A percentile compares a stretch with the other conserved stretches of the same genome.
Conservation (phyloP, 257 asterid genomes). For the Ballota nigra region DNA sequence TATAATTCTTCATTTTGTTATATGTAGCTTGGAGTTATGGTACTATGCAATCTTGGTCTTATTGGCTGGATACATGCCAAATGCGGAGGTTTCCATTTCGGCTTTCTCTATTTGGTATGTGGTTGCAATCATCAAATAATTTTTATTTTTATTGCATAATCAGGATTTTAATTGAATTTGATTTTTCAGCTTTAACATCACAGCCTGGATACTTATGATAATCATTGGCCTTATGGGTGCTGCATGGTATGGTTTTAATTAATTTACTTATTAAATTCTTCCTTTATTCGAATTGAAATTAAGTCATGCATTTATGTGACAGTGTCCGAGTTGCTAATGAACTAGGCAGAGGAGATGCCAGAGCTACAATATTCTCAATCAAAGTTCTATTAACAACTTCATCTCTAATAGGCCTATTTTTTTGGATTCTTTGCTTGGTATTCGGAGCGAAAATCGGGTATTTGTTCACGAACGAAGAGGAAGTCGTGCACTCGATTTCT, state of each 20-base stretch:
- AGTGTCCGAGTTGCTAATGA: constrained; percentile 65
- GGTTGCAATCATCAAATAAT: neutral
- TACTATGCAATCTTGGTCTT: constrained; percentile 43
- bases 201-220: constrained; percentile 53
- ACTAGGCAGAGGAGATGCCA: constrained; percentile 61
- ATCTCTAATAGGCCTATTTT: constrained; percentile 34
- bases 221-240: constrained; percentile 63
- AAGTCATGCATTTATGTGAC: too few relatives aligned
- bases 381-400: constrained; percentile 51
- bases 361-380: constrained; percentile 51
- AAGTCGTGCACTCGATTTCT: constrained; percentile 37
- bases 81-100: constrained; percentile 39
- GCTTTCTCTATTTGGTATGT: constrained; percentile 45
- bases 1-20: neutral
- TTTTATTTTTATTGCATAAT: neutral
- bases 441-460: constrained; percentile 45
- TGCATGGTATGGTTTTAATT: constrained; percentile 39
- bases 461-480: constrained; percentile 44
- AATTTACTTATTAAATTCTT: neutral
- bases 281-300: too few relatives aligned
- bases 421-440: constrained; percentile 37
- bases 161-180: constrained; percentile 1
- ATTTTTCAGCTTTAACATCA: constrained; percentile 52
- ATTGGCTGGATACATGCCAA: constrained; percentile 42
- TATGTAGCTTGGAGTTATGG: constrained; percentile 47